phyloP scores from a whole-genome alignment of 1,284 basidiomycete species.

The Austroboletus novae-zelandiae region DNA sequence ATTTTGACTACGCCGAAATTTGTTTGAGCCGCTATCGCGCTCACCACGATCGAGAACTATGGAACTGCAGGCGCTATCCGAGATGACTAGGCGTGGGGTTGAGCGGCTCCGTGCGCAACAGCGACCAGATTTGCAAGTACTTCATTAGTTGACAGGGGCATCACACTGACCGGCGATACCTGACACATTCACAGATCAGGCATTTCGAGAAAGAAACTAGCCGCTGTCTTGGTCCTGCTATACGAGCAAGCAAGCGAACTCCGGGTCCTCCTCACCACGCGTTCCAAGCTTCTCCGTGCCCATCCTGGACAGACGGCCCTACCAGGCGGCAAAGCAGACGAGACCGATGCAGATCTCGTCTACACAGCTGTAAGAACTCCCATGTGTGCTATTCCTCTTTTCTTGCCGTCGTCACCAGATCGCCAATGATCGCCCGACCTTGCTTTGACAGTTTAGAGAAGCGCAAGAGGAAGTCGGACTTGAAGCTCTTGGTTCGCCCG shows the following conservation, averaged over 20 bases:
- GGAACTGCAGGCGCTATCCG: conserved; percentile 29
- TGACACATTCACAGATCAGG: conserved; percentile 38
- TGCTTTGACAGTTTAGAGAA: conserved; percentile 77
- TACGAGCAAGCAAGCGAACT: conserved; percentile 67
- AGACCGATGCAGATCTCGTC: conserved; percentile 58
- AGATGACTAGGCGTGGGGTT: conserved; percentile 37
- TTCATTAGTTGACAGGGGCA: background rate
- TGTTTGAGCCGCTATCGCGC: too few relatives aligned
- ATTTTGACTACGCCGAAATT: too few relatives aligned
- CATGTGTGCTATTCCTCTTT: background rate
- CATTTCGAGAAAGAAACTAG: conserved; percentile 49
- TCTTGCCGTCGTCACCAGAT: too few relatives aligned
- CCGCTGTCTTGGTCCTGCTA: conserved; percentile 76
- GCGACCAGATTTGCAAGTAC: conserved; percentile 52
- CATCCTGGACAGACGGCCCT: conserved; percentile 81
- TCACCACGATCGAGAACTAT: background rate
- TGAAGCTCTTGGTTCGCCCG: conserved; percentile 48
- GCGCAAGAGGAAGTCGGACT: conserved; percentile 80
- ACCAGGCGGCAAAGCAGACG: conserved; percentile 81
- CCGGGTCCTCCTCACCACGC: conserved; percentile 79
- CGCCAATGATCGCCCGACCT: too few relatives aligned
- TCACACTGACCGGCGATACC: conserved; percentile 1
- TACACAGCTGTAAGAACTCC: conserved; percentile 66
- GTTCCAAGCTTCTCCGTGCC: conserved; percentile 72
- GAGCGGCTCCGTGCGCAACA: conserved; percentile 41